Conservation (phyloP, 2,329 filamentous ascomycete species). For the Hirsutella thompsonii region DNA sequence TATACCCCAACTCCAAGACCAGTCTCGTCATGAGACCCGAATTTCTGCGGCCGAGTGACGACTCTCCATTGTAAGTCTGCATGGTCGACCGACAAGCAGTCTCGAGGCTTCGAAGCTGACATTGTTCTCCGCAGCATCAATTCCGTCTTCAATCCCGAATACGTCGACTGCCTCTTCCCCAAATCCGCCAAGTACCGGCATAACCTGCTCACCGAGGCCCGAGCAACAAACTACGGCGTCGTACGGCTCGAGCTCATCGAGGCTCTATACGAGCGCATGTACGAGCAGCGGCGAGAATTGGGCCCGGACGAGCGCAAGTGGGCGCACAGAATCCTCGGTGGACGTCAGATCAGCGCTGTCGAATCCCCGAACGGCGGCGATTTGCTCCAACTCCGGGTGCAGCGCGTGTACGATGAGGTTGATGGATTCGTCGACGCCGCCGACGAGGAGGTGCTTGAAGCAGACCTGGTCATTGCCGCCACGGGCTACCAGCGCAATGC, state of each 20-base stretch:
- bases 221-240: slow-evolving; percentile 87
- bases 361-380: slow-evolving; percentile 35
- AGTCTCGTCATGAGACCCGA: slow-evolving; percentile 69
- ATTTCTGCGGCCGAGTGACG: slow-evolving; percentile 80
- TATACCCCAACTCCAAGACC: slow-evolving; percentile 73
- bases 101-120: neutral
- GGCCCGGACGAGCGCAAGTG: slow-evolving; percentile 57
- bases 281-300: slow-evolving; percentile 66
- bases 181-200: slow-evolving; percentile 51
- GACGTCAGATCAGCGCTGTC: slow-evolving; percentile 53
- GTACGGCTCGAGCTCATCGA: slow-evolving; percentile 87
- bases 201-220: slow-evolving; percentile 51
- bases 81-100: neutral
- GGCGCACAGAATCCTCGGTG: slow-evolving; percentile 69
- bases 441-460: slow-evolving; percentile 51
- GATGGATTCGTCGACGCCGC: slow-evolving; percentile 24
- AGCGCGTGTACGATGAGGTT: slow-evolving; percentile 26
- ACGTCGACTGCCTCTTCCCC: slow-evolving; percentile 64
- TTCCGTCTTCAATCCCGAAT: slow-evolving; percentile 86
- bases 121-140: slow-evolving; percentile 55
- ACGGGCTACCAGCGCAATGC: slow-evolving; percentile 74
- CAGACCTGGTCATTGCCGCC: slow-evolving; percentile 73
- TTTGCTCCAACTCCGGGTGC: slow-evolving; percentile 47
- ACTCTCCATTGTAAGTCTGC: slow-evolving; percentile 90
- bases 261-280: slow-evolving; percentile 75